Conservation (phyloP, 768 basidiomycete species). For the Agrocybe praecox region DNA sequence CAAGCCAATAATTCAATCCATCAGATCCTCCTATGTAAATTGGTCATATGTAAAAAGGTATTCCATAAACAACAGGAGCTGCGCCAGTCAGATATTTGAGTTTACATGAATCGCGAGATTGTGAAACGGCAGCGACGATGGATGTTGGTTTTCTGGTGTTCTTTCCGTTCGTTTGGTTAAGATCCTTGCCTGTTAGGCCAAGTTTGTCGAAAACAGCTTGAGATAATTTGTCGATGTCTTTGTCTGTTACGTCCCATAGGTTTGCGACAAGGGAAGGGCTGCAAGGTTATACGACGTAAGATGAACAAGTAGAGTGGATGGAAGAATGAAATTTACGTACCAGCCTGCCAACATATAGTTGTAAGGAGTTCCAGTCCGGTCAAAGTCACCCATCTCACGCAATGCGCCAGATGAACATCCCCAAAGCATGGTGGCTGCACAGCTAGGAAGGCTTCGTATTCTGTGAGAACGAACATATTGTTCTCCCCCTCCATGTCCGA, state of each 20-base stretch:
- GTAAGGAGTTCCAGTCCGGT: constrained; percentile 88
- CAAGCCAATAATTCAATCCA: neutral
- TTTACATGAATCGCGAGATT: constrained; percentile 81
- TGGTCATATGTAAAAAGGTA: constrained; percentile 78
- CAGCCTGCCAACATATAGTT: constrained; percentile 98
- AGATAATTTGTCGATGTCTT: constrained; percentile 94
- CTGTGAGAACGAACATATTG: constrained; percentile 91
- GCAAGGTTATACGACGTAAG: neutral
- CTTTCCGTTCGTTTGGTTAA: constrained; percentile 21
- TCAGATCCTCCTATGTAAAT: constrained; percentile 1
- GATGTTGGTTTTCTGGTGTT: constrained; percentile 34
- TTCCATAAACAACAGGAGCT: constrained; percentile 93
- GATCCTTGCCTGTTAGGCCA: constrained; percentile 42
- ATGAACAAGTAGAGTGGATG: neutral
- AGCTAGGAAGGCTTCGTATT: constrained; percentile 77
- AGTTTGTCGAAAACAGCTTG: constrained; percentile 80
- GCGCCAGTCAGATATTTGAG: constrained; percentile 94
- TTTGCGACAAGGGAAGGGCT: constrained; percentile 94
- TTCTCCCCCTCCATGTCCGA: constrained; percentile 95
- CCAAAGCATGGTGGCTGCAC: constrained; percentile 97
- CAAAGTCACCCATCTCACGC: constrained; percentile 92
- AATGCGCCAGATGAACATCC: constrained; percentile 95
- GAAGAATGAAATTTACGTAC: constrained; percentile 49
- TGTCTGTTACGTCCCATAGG: constrained; percentile 98
- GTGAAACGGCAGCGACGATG: constrained; percentile 76